Evolutionary conservation across 129 eudicot genomes (phyloP), one percentile per base, ranked within the genome.

Genomic region (Flaveria ramosissima): DNA sequence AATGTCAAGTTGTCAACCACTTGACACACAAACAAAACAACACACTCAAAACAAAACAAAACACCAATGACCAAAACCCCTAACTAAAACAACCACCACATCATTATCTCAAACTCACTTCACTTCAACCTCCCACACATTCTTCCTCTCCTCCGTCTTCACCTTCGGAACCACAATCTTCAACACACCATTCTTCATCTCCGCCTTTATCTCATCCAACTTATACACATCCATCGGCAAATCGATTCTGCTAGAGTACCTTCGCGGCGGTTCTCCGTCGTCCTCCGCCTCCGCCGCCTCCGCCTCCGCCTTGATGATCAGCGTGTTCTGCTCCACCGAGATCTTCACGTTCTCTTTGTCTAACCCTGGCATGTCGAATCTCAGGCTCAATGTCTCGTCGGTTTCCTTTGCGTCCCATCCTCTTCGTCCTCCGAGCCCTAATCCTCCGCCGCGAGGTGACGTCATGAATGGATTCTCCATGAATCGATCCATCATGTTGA

Each of bases 181-280:
- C 36, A 91, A 50, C 77, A 88, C 91, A 26, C 97, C 97, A 6
- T 91, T 88, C 88, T 88, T 91, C 93, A 91, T 81, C 80, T 88
- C 93, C 0, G 97, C 97, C 20, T 91, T 86, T n/a, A 91, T 84
- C 62, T 80, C 93, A 21, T 86, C 84, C 59, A 86, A 0, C 63
- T 86, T 86, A 67, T 82, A 91, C 2, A 65, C 9, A 6, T 84
- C 88, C 17, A 45, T 59, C 0, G 89, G 87, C 72, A 91, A 57
- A 27, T 86, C 91, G 5, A 91, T 69, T 57, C 97, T 81, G 43
- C 83, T 84, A 1, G 87, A 82, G 70, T 84, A 91, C 74, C 91
- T 91, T 9, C 90, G 70, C 3, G 73, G 36, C 2, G 59, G 6
- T 45, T 84, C 88, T 13, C 85, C 89, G 0, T 73, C 89, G 0